phyloP scores from a whole-genome alignment of 805 yeast genomes.

The Wilhelminamyces savonicus region DNA sequence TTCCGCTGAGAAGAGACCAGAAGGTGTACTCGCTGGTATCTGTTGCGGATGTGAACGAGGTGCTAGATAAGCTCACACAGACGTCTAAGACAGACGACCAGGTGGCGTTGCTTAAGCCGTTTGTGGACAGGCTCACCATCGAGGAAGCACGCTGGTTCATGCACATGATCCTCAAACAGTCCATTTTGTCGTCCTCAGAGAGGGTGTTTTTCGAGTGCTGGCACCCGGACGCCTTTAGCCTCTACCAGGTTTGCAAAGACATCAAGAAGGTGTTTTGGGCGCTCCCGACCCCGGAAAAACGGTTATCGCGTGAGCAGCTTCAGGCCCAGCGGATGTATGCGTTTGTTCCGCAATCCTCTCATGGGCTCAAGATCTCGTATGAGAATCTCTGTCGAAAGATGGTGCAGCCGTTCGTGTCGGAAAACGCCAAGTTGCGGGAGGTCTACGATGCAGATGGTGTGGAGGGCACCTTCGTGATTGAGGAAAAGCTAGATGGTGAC shows the following conservation, averaged over 20 bases:
- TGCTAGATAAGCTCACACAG: slow-evolving; percentile 20
- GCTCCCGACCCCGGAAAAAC: slow-evolving; percentile 42
- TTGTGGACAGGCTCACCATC: slow-evolving; percentile 49
- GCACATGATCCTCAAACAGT: slow-evolving; percentile 55
- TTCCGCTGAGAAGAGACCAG: slow-evolving; percentile 47
- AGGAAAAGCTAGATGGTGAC: slow-evolving; percentile 94
- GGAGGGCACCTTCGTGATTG: slow-evolving; percentile 51
- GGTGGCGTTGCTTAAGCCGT: slow-evolving; percentile 38
- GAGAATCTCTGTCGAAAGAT: slow-evolving; percentile 44
- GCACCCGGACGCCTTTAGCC: slow-evolving; percentile 73
- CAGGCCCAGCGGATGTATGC: slow-evolving; percentile 43
- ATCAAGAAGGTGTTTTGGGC: slow-evolving; percentile 51
- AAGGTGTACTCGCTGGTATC: slow-evolving; percentile 10
- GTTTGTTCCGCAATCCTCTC: slow-evolving; percentile 74
- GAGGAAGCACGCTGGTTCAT: slow-evolving; percentile 65
- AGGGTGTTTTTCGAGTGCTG: slow-evolving; percentile 50
- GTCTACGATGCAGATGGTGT: slow-evolving; percentile 9
- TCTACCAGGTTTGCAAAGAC: slow-evolving; percentile 60
- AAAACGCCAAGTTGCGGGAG: slow-evolving; percentile 8
- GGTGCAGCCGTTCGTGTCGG: slow-evolving; percentile 3
- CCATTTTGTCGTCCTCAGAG: slow-evolving; percentile 59
- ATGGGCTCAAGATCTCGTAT: slow-evolving; percentile 46
- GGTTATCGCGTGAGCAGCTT: slow-evolving; percentile 37
- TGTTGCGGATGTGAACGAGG: slow-evolving; percentile 23
- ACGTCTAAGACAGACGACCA: slow-evolving; percentile 29